Evolutionary conservation across 192 early-diverging fungal species (phyloP), one percentile per base, ranked within the genome.

Genomic region (Thamnidium elegans): DNA sequence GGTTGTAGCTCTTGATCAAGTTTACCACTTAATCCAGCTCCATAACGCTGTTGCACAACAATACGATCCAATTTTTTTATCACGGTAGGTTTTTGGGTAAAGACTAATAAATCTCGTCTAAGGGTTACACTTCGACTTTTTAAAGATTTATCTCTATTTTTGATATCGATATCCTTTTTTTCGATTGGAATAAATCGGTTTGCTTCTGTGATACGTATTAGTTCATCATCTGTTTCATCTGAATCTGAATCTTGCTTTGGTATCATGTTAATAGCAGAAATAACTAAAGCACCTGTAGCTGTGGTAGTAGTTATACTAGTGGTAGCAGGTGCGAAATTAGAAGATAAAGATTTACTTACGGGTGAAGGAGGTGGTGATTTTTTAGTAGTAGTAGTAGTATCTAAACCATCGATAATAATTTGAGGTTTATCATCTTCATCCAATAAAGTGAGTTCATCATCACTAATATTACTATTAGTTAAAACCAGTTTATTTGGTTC

Each of bases 121-220:
- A 63, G 1, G 3, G 10, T 53, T 9, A 39, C 36, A 26, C 31
- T 17, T 30, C 32, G 46, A 39, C 48, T 26, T 36, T n/a, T 63
- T 26, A 50, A 32, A 26, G 62, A 51, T 21, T 21, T 17, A 26
- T 14, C 45, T 17, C 47, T 20, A n/a, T 11, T 53, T 46, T 66
- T 64, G 19, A 42, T 48, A 44, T 59, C 48, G 21, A 13, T 30
- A 17, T 32, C 15, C 30, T 62, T 59, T 20, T 42, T 50, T 7
- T 63, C 52, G 21, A 56, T 52, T 8, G 59, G 44, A 20, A 69
- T 60, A 20, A 13, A 50, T 50, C 62, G 51, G 26, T 70, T 70
- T 36, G 32, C 17, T 19, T 70, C 68, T 34, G 68, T 70, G 11
- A 58, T 64, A 5, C 36, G 36, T 13, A 50, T 53, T 23, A 70